Percentiles rank a stretch among this genome's conserved stretches.
phyloP scores from a whole-genome alignment of 2,329 filamentous ascomycete genomes.

The Ascochyta koolunga region DNA sequence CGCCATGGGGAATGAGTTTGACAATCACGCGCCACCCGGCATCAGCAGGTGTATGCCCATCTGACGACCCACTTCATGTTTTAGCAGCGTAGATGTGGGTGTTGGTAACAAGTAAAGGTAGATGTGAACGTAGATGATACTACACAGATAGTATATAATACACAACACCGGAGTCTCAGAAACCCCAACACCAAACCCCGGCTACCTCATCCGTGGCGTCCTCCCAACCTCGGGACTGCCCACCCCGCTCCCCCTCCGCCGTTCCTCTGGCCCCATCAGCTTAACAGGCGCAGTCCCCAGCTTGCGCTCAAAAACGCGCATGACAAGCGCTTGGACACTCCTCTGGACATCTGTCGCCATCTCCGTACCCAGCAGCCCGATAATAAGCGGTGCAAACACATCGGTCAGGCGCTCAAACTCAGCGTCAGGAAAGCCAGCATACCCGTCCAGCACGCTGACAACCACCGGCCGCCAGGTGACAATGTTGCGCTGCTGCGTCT shows the following conservation, averaged over 20 bases:
- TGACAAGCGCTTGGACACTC: constrained; percentile 77
- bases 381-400: constrained; percentile 83
- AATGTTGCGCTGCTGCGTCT: constrained; percentile 96
- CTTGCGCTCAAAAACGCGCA: constrained; percentile 74
- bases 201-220: constrained; percentile 5
- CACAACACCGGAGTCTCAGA: too few species aligned
- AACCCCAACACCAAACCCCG: too few species aligned
- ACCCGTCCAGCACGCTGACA: constrained; percentile 94
- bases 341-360: constrained; percentile 78
- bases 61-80: too few species aligned
- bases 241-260: constrained; percentile 32
- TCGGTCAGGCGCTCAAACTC: constrained; percentile 81
- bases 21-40: too few species aligned
- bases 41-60: too few species aligned
- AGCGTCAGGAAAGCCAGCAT: constrained; percentile 77
- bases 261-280: constrained; percentile 30
- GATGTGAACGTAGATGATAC: too few species aligned
- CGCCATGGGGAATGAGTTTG: too few species aligned
- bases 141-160: too few species aligned
- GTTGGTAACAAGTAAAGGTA: too few species aligned
- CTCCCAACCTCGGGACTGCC: constrained; percentile 26
- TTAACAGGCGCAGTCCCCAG: constrained; percentile 28
- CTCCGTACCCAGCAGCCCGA: constrained; percentile 83
- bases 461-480: constrained; percentile 97
- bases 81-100: too few species aligned